Evolutionary conservation across 176 grass and related monocot genomes (phyloP), one percentile per base, ranked within the genome.

Genomic region (Echinochloa phyllopogon): DNA sequence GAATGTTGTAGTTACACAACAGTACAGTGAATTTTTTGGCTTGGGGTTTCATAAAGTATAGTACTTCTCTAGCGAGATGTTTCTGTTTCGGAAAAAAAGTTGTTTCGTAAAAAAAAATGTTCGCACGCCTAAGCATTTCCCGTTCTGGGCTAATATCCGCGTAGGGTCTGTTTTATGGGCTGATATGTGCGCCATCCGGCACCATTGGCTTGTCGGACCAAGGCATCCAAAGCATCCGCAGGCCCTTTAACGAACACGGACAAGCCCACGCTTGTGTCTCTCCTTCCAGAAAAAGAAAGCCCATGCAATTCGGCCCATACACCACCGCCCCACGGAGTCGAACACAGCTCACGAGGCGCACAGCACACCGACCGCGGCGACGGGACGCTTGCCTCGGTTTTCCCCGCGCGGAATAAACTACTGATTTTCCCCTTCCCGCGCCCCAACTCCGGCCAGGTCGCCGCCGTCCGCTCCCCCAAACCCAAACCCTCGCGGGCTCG

Each of bases 391-490:
- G 41, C 43, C 43, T 65, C 77, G 62, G 62, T 25, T 81, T 23
- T 4, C 79, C 6, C 49, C 77, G 47, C 48, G 59, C 41, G 8
- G 43, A 76, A 37, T 77, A 85, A 69, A 85, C 36, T 86, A 86
- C 3, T 58, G 8, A 39, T 81, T 79, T 61, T 58, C 76, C 51
- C 59, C n/a, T 80, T 83, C 72, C 61, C 84, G 87, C 84, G 87
- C 62, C 87, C 65, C 51, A 39, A 38, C 16, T 10, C 66, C 70
- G 75, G 44, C 44, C 44, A 67, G 72, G 16, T 79, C 62, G 38
- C 50, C 74, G 62, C 23, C 42, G 12, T 45, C 65, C 20, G 10
- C 51, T 10, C 13, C 39, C 65, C 69, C 24, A 13, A 14, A 11
- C 17, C 36, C 36, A 37, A 59, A 66, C 40, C 60, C 71, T 45